Conservation (phyloP, 2,329 filamentous ascomycete species). For the Neocatenulostroma microsporum region DNA sequence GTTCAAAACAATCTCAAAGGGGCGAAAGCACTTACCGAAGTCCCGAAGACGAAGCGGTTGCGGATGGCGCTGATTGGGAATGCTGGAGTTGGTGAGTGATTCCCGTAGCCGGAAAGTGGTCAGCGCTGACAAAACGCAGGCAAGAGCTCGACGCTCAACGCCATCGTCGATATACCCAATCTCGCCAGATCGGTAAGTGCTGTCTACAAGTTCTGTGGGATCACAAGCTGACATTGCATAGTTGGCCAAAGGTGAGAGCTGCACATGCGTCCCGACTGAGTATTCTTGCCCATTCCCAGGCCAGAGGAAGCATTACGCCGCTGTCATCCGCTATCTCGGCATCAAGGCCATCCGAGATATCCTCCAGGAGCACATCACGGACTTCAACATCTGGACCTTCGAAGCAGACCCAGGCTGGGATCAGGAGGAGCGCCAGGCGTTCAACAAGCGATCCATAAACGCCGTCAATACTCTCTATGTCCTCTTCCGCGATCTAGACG, state of each 20-base stretch:
- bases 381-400: constrained; percentile 11
- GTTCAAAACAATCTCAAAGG: not conserved
- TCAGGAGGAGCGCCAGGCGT: constrained; percentile 6
- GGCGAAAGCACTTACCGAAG: not conserved
- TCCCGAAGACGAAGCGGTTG: constrained; percentile 5
- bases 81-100: constrained; percentile 8
- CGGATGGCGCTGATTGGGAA: constrained; percentile 9
- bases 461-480: constrained; percentile 11
- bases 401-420: constrained; percentile 13
- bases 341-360: constrained; percentile 1
- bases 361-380: constrained; percentile 5
- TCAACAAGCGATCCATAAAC: constrained; percentile 6
- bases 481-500: constrained; percentile 13
- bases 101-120: not conserved
- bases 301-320: constrained; percentile 12
- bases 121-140: constrained; percentile 9
- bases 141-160: constrained; percentile 19
- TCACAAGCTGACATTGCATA: constrained; percentile 7
- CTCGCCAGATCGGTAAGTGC: constrained; percentile 13
- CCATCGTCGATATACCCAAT: constrained; percentile 11
- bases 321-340: constrained; percentile 10
- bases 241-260: constrained; percentile 11
- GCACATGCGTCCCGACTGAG: constrained; percentile 12
- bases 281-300: constrained; percentile 5
- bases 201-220: not conserved